Percentiles rank a stretch among this genome's conserved stretches.
Evolutionary conservation across 345 rosid species (phyloP).

Genomic region (Rhizophora apiculata): DNA sequence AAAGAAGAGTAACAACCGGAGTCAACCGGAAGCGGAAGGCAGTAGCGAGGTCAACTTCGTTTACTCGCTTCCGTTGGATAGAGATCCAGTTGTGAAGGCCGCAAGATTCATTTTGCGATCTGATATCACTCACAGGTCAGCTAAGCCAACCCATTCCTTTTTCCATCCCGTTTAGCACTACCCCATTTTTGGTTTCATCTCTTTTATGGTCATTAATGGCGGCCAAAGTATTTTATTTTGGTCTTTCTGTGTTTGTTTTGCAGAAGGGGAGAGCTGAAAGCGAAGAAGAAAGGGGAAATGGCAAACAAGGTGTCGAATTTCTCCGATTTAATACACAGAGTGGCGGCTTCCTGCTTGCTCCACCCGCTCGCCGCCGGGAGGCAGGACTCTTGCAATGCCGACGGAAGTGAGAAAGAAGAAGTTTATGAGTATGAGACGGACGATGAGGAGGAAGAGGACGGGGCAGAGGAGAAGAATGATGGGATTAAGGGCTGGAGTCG

Average conservation of each 20-base stretch:
- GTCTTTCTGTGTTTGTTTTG: background rate
- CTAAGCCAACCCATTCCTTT: background rate
- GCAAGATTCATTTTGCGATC: conserved; percentile 40
- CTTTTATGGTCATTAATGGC: background rate
- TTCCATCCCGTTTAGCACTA: background rate
- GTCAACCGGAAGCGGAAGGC: conserved; percentile 37
- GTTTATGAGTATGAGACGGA: conserved; percentile 29
- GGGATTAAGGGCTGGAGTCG: conserved; percentile 12
- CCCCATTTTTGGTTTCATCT: background rate
- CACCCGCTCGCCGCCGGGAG: conserved; percentile 74
- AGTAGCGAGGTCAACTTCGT: conserved; percentile 46
- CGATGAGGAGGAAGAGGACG: conserved; percentile 31
- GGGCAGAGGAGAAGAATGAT: background rate
- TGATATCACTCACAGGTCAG: conserved; percentile 30
- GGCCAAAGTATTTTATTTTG: background rate
- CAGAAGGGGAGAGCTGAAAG: conserved; percentile 33
- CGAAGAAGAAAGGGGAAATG: conserved; percentile 58
- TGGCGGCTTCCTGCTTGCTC: conserved; percentile 80
- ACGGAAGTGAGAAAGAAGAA: conserved; percentile 26
- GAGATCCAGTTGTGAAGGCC: conserved; percentile 27
- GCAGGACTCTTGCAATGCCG: conserved; percentile 36
- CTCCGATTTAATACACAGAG: conserved; percentile 85
- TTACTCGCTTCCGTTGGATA: conserved; percentile 44
- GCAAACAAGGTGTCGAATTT: conserved; percentile 64
- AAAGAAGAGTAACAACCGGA: conserved; percentile 46